Base-by-base conservation (phyloP, 148 eudicot genomes). In the Mesembryanthemum crystallinum region DNA sequence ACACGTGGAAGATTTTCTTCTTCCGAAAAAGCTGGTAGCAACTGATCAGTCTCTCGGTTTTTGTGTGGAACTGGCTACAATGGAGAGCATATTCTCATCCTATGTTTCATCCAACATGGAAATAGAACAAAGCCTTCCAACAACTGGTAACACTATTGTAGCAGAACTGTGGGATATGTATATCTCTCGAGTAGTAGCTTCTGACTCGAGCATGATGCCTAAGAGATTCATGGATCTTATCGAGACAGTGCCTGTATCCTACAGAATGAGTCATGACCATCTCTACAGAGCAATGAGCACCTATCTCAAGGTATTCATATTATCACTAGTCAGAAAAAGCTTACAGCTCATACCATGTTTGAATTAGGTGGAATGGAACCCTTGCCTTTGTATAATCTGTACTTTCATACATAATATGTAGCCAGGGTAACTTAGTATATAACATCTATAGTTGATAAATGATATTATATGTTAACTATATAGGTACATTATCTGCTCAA, bases 91-190 rank as follows among this genome's bases (percentile, higher is more conserved):
- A 65, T 90, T 95, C 42, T 74, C 85, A 15, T 61, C 81, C 8
- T 89, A 85, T 69, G 78, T 88, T 62, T 83, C 86, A 2, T 83
- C 71, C 7, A 75, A 83, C 74, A 77, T 76, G 83, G 88, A 77
- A 23, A 59, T 76, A 14, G 74, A 83, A 61, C 75, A 32, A 66
- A 65, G 76, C 59, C 79, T 87, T 76, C 75, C 87, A 21, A 69
- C 61, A 18, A 69, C 64, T 9, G 82, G 85, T 39, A 77, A 73
- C 73, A 80, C 81, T 0, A 74, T 86, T 66, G 92, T 92, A 45
- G 98, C 91, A 18, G 94, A 92, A 58, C 49, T 89, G 52, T 95
- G 98, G 99, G 99, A 95, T 72, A 27, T 58, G 58, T 95, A 95
- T 79, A 86, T 95, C 54, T 78, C 75, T 5, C 75, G 73, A 27